Evolutionary conservation across 495 filamentous ascomycete species (phyloP).

Genomic region (Chlorociboria aeruginascens): DNA sequence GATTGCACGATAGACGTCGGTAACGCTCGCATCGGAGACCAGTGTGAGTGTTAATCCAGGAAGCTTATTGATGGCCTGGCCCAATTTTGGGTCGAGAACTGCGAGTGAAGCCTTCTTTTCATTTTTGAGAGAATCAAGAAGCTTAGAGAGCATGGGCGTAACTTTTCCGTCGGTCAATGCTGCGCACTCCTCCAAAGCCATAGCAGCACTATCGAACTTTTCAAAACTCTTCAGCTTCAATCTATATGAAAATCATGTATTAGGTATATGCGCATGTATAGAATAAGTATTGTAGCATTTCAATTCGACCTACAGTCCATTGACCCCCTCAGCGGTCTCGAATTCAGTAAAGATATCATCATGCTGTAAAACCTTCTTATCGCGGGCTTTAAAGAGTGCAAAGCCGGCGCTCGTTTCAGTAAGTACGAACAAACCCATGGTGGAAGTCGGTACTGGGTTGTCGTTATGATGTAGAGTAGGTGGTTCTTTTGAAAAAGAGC

Average conservation of each 20-base stretch:
- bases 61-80: slow-evolving; percentile 84
- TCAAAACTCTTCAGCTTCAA: slow-evolving; percentile 92
- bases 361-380: slow-evolving; percentile 92
- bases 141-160: slow-evolving; percentile 70
- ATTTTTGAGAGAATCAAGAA: slow-evolving; percentile 86
- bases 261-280: not conserved
- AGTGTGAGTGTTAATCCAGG: slow-evolving; percentile 74
- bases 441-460: slow-evolving; percentile 1
- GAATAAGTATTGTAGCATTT: not conserved
- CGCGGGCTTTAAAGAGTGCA: slow-evolving; percentile 92
- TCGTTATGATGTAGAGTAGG: slow-evolving; percentile 7
- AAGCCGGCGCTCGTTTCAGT: slow-evolving; percentile 94
- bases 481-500: not conserved
- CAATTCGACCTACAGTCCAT: slow-evolving; percentile 59
- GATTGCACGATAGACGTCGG: slow-evolving; percentile 86
- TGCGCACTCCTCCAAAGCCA: slow-evolving; percentile 77
- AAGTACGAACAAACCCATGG: slow-evolving; percentile 71
- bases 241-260: slow-evolving; percentile 30
- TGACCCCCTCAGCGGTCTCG: slow-evolving; percentile 71
- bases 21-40: slow-evolving; percentile 75
- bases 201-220: slow-evolving; percentile 88
- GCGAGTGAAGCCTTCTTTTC: slow-evolving; percentile 95
- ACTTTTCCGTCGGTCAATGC: slow-evolving; percentile 88
- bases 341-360: slow-evolving; percentile 64
- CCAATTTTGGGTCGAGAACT: slow-evolving; percentile 90